phyloP scores from a whole-genome alignment of 768 basidiomycete species.

The Strobilomyces confusus region DNA sequence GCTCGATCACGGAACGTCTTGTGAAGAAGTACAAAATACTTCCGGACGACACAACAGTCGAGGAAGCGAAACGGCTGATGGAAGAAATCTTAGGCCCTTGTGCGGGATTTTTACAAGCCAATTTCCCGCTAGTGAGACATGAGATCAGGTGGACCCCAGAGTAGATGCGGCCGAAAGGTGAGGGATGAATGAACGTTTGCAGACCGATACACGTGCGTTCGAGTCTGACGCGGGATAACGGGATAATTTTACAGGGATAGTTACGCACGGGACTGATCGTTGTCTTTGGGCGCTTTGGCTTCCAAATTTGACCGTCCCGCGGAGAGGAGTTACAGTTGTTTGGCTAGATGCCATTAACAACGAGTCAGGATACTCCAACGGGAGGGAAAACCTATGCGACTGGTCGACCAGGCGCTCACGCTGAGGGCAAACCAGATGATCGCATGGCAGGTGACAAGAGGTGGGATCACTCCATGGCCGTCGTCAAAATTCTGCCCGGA shows the following conservation, averaged over 20 bases:
- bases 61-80: conserved; percentile 45
- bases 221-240: neutral
- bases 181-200: conserved; percentile 1
- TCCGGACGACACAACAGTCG: conserved; percentile 36
- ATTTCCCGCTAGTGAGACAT: conserved; percentile 67
- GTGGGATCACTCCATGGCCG: conserved; percentile 49
- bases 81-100: conserved; percentile 61
- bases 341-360: conserved; percentile 54
- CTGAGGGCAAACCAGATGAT: conserved; percentile 50
- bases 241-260: conserved; percentile 43
- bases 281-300: conserved; percentile 57
- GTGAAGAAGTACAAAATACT: conserved; percentile 42
- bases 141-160: conserved; percentile 68
- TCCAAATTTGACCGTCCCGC: conserved; percentile 42
- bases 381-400: conserved; percentile 27
- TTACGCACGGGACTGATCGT: conserved; percentile 69
- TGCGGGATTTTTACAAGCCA: conserved; percentile 52
- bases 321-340: conserved; percentile 44
- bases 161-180: conserved; percentile 52
- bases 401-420: conserved; percentile 42
- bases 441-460: conserved; percentile 51
- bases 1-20: conserved; percentile 42
- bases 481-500: conserved; percentile 27
- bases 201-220: neutral
- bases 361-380: conserved; percentile 42